A percentile compares a stretch with the other conserved stretches of the same genome.
Conservation (phyloP, 495 filamentous ascomycete genomes). For the Daldinia concentrica region DNA sequence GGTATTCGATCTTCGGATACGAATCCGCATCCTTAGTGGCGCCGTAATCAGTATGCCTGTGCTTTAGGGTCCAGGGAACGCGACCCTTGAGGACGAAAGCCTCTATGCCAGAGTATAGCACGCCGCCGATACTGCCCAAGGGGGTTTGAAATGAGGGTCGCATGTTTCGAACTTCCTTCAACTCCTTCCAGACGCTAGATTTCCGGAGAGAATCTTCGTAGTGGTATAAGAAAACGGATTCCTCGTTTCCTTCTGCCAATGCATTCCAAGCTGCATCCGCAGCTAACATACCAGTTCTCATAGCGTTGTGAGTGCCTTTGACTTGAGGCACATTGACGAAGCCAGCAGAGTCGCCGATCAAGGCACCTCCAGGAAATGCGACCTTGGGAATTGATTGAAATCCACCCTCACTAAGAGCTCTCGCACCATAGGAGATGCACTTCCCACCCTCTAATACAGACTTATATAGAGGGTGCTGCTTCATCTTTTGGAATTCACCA, state of each 20-base stretch:
- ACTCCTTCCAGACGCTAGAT: constrained; percentile 90
- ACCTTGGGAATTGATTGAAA: constrained; percentile 98
- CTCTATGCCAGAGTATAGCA: constrained; percentile 93
- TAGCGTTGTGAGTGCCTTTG: constrained; percentile 97
- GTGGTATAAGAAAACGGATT: constrained; percentile 88
- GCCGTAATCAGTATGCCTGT: constrained; percentile 74
- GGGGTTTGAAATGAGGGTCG: constrained; percentile 90
- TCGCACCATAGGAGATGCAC: constrained; percentile 95
- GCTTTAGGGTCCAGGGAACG: constrained; percentile 92
- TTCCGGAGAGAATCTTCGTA: constrained; percentile 92
- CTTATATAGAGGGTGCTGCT: constrained; percentile 91
- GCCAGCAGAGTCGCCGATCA: constrained; percentile 95
- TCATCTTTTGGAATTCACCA: constrained; percentile 97
- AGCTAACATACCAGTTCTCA: constrained; percentile 97
- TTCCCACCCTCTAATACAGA: constrained; percentile 89
- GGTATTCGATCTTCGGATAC: constrained; percentile 90
- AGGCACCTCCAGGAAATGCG: constrained; percentile 92
- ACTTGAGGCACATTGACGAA: constrained; percentile 99
- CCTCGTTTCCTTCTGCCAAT: constrained; percentile 64
- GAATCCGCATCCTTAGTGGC: constrained; percentile 84
- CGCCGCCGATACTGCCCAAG: constrained; percentile 85
- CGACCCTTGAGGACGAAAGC: constrained; percentile 86
- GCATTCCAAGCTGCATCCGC: constrained; percentile 88
- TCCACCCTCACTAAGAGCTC: constrained; percentile 93
- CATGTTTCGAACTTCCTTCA: constrained; percentile 97